A percentile compares a stretch with the other conserved stretches of the same genome.
Conservation (phyloP, 2,329 filamentous ascomycete species). For the Paecilomyces fulvus region DNA sequence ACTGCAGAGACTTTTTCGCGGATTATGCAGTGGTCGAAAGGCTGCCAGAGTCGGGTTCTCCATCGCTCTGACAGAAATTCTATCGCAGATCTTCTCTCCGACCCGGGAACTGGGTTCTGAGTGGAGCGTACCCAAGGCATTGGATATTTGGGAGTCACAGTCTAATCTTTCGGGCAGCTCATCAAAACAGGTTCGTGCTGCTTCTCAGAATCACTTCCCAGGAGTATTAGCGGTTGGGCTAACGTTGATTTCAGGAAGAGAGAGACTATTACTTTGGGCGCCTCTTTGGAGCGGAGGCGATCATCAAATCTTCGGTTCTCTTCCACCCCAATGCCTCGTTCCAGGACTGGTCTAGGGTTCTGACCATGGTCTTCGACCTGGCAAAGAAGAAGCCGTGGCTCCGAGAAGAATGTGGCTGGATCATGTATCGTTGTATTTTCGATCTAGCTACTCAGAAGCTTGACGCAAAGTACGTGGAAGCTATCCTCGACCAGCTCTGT, state of each 20-base stretch:
- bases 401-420: constrained; percentile 75
- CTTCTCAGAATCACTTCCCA: background rate
- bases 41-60: constrained; percentile 84
- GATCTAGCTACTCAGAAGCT: constrained; percentile 38
- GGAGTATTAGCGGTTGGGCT: background rate
- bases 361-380: constrained; percentile 65
- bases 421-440: constrained; percentile 64
- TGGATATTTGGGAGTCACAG: constrained; percentile 45
- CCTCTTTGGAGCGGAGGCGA: constrained; percentile 77
- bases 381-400: constrained; percentile 81
- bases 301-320: constrained; percentile 69
- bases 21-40: constrained; percentile 82
- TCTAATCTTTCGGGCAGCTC: constrained; percentile 46
- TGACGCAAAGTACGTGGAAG: constrained; percentile 45
- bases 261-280: constrained; percentile 78
- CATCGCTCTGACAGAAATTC: constrained; percentile 72
- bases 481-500: constrained; percentile 54
- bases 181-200: constrained; percentile 42
- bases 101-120: constrained; percentile 18
- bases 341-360: constrained; percentile 48
- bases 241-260: constrained; percentile 61
- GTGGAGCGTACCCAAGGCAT: constrained; percentile 33
- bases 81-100: constrained; percentile 56
- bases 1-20: constrained; percentile 64
- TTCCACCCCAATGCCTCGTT: constrained; percentile 49